These are phyloP conservation scores for Botrytis fabae DNA, from an alignment of 2,329 filamentous ascomycete genomes.

Conservation along the genomic window DNA sequence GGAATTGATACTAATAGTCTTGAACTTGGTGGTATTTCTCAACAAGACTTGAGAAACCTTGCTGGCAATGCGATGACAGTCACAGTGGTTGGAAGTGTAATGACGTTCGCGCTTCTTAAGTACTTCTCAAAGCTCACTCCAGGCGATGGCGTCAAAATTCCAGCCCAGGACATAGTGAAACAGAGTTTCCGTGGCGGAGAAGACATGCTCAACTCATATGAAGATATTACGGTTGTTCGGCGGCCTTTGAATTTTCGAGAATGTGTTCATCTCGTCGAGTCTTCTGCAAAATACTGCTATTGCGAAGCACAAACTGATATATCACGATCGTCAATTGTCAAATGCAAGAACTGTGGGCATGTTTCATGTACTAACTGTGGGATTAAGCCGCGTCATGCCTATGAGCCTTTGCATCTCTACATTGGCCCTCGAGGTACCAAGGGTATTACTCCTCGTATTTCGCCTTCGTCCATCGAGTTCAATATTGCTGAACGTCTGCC, in stretches of 20 bases:
- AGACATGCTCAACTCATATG: background rate
- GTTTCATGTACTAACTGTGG: slow-evolving; percentile 55
- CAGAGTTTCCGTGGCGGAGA: background rate
- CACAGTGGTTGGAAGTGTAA: slow-evolving; percentile 66
- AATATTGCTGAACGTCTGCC: background rate
- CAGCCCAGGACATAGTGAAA: background rate
- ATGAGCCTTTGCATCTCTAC: slow-evolving; percentile 43
- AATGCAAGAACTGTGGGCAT: slow-evolving; percentile 54
- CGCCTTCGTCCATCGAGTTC: slow-evolving; percentile 30
- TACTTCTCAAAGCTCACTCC: slow-evolving; percentile 16
- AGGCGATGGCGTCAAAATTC: slow-evolving; percentile 22
- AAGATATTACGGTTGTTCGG: slow-evolving; percentile 20
- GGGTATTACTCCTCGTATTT: slow-evolving; percentile 46
- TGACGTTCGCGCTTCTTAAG: slow-evolving; percentile 52
- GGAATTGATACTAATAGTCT: slow-evolving; percentile 65
- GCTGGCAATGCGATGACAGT: slow-evolving; percentile 80
- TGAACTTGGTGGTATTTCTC: slow-evolving; percentile 62
- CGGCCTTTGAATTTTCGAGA: slow-evolving; percentile 23
- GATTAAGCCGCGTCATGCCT: slow-evolving; percentile 50
- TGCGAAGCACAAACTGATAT: slow-evolving; percentile 54
- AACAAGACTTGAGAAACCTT: slow-evolving; percentile 64
- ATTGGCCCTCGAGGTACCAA: slow-evolving; percentile 46
- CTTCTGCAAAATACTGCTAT: slow-evolving; percentile 51
- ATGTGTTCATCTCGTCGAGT: slow-evolving; percentile 30
- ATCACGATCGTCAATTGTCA: slow-evolving; percentile 44